Evolutionary conservation across 495 filamentous ascomycete genomes (phyloP).

Genomic region (Penicillium macrosclerotiorum): DNA sequence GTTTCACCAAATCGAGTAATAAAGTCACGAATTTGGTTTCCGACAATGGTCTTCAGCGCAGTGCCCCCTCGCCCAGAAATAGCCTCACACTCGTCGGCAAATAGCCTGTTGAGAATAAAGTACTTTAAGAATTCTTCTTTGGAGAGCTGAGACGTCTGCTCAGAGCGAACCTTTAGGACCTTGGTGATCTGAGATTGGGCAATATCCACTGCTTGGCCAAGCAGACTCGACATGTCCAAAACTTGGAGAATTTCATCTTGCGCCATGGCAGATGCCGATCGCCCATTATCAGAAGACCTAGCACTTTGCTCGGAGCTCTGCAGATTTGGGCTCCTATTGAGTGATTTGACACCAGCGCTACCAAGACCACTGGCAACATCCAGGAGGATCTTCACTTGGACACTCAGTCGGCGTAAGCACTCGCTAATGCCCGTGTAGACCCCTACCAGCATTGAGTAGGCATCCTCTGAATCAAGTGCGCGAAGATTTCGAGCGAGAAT

Average conservation of each 20-base stretch:
- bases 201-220: slow-evolving; percentile 90
- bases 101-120: slow-evolving; percentile 89
- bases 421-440: slow-evolving; percentile 89
- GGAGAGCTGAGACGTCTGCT: slow-evolving; percentile 72
- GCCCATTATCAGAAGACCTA: slow-evolving; percentile 12
- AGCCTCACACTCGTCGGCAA: slow-evolving; percentile 95
- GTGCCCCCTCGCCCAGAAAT: slow-evolving; percentile 86
- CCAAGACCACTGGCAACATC: slow-evolving; percentile 84
- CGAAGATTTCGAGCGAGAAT: slow-evolving; percentile 90
- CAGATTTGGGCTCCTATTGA: slow-evolving; percentile 46
- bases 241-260: slow-evolving; percentile 83
- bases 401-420: slow-evolving; percentile 75
- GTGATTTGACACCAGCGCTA: slow-evolving; percentile 38
- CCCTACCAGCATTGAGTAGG: slow-evolving; percentile 77
- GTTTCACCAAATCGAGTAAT: slow-evolving; percentile 70
- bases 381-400: slow-evolving; percentile 92
- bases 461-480: slow-evolving; percentile 76
- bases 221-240: slow-evolving; percentile 89
- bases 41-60: slow-evolving; percentile 81
- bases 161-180: slow-evolving; percentile 84
- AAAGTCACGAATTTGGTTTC: slow-evolving; percentile 88
- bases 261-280: slow-evolving; percentile 31
- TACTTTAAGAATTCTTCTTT: slow-evolving; percentile 83
- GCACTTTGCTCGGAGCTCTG: slow-evolving; percentile 26
- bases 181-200: slow-evolving; percentile 91